Evolutionary conservation across 495 filamentous ascomycete species (phyloP).

Genomic region (Talaromyces stipitatus): DNA sequence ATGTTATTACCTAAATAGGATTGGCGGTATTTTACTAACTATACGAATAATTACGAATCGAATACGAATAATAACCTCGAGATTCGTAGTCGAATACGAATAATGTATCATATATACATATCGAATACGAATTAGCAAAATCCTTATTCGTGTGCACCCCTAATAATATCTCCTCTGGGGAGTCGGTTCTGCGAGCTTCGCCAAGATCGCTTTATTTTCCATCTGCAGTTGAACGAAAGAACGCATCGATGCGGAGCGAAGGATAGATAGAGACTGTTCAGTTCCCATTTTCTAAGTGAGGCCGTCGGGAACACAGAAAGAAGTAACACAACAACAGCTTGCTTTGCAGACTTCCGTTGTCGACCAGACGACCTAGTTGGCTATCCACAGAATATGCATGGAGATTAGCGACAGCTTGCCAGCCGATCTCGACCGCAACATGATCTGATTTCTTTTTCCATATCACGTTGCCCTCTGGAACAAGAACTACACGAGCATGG

Average conservation of each 20-base stretch:
- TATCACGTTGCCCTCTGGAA: conserved; percentile 37
- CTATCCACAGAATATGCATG: conserved; percentile 43
- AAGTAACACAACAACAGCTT: conserved; percentile 49
- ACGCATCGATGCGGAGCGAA: conserved; percentile 38
- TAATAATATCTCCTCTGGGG: conserved; percentile 44
- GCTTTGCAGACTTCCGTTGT: conserved; percentile 47
- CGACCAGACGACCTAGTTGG: conserved; percentile 38
- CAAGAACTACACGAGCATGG: conserved; percentile 32
- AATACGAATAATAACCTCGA: too few species aligned
- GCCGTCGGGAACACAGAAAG: conserved; percentile 48
- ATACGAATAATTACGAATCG: too few species aligned
- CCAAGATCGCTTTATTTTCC: conserved; percentile 31
- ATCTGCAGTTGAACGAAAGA: conserved; percentile 40
- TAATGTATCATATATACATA: too few species aligned
- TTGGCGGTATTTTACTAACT: too few species aligned
- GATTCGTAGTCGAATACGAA: too few species aligned
- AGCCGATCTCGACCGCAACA: conserved; percentile 31
- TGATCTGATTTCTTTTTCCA: conserved; percentile 19
- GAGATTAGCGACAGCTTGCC: conserved; percentile 9
- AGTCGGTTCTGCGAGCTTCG: conserved; percentile 40
- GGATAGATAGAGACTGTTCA: conserved; percentile 45
- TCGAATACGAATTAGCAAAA: too few species aligned
- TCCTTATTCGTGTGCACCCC: too few species aligned
- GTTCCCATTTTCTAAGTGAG: conserved; percentile 54
- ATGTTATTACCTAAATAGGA: too few species aligned